Base-by-base conservation (phyloP, 352 stramenopile species). In the Phytophthora macrochlamydospora region DNA sequence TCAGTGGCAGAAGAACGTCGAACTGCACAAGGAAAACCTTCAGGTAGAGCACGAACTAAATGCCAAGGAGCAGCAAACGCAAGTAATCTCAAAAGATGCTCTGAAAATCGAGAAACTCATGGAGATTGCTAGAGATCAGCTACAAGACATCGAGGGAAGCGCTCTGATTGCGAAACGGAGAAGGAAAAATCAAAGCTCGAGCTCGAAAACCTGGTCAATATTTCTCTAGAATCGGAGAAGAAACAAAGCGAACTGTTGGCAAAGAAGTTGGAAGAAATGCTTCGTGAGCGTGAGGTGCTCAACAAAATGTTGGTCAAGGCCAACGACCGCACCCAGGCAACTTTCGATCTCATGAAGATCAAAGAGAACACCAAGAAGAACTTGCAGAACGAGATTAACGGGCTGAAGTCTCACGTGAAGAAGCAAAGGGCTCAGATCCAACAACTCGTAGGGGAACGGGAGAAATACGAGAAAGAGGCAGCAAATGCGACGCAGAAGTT, bases 311-410 rank as follows among this genome's bases (percentile, higher is more conserved):
- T 97, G 4, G 84, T 94, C 7, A 90, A 92, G 52, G 92, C 91
- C 51, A 89, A 86, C 50, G 85, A 92, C 31, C 81, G 79, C 11
- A 82, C 85, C 7, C 87, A 97, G 40, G 75, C 79, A 1, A 95
- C 92, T n/a, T 95, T 86, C 44, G 92, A 98, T 65, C 75, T 98
- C 31, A 91, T 90, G 55, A 96, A 96, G 69, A 95, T 96, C 56
- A 95, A 97, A 56, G 81, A 97, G 57, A 97, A 96, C 68, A 94
- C 89, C 30, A 78, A 87, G 56, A 96, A 93, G 55, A 98, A 97
- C 51, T 60, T 98, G 11, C 67, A 88, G 62, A 96, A 97, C 56
- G 92, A 98, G 63, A 92, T 97, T 48, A 86, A 89, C 33, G 83
- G 87, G 1, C 81, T 95, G 42, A 92, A 94, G 55, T 60, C 76